phyloP scores from a whole-genome alignment of 2,329 filamentous ascomycete species.

The Pseudovirgaria hyperparasitica region DNA sequence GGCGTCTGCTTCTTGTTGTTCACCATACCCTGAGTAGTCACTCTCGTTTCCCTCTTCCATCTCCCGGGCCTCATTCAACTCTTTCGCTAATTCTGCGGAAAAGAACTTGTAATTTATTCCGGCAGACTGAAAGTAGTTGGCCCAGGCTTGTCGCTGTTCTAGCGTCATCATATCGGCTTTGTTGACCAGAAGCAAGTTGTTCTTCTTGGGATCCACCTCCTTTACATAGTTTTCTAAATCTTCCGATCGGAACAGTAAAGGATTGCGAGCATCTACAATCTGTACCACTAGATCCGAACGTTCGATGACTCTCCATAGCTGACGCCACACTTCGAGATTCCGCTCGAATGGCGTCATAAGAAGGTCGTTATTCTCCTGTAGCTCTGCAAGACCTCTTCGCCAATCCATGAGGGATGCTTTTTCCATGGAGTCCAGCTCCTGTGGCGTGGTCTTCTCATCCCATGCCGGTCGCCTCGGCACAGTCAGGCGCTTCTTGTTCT shows the following conservation, averaged over 20 bases:
- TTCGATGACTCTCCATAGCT: constrained; percentile 96
- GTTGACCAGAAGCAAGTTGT: constrained; percentile 88
- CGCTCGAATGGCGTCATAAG: constrained; percentile 97
- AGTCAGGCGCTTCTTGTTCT: constrained; percentile 66
- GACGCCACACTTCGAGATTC: constrained; percentile 94
- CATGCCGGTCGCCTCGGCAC: constrained; percentile 83
- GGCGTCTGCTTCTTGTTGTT: constrained; percentile 26
- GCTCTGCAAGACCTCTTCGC: constrained; percentile 78
- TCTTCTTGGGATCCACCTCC: constrained; percentile 75
- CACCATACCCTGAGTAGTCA: too few relatives aligned
- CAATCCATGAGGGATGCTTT: constrained; percentile 72
- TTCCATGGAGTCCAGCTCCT: constrained; percentile 69
- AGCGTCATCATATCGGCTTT: constrained; percentile 98
- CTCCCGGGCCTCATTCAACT: constrained; percentile 63
- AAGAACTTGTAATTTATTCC: constrained; percentile 92
- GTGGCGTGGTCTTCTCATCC: constrained; percentile 73
- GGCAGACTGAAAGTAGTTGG: constrained; percentile 67
- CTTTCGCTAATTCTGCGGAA: constrained; percentile 83
- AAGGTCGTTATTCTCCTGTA: constrained; percentile 87
- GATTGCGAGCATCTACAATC: constrained; percentile 95
- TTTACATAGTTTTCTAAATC: constrained; percentile 92
- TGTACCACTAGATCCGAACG: constrained; percentile 90
- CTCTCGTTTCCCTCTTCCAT: constrained; percentile 38
- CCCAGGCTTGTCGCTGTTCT: constrained; percentile 72
- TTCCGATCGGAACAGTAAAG: constrained; percentile 83